These are phyloP conservation scores for Bryoerythrophyllum caledonicum DNA, from an alignment of 225 moss, liverwort and hornwort genomes.

Conservation along the genomic window DNA sequence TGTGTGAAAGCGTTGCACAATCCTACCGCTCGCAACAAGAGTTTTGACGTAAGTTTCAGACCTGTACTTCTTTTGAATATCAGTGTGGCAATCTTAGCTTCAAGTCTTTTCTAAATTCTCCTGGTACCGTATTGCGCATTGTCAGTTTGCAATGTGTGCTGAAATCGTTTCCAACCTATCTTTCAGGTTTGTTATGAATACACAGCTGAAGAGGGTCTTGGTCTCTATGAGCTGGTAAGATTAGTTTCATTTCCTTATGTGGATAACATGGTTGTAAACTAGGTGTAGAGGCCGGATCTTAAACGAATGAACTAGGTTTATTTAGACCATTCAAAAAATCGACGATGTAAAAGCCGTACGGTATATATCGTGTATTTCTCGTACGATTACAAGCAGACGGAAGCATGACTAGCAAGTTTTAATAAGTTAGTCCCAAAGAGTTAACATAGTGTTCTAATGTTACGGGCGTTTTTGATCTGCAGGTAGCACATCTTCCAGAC, in stretches of 20 bases:
- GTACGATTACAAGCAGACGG: no score
- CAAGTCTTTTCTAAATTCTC: background rate
- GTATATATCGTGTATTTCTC: no score
- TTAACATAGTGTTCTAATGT: background rate
- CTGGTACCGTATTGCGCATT: background rate
- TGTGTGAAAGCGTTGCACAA: slow-evolving; percentile 83
- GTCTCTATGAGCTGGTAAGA: slow-evolving; percentile 82
- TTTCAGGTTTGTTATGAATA: slow-evolving; percentile 84
- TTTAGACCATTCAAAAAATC: no score
- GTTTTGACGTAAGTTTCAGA: slow-evolving; percentile 73
- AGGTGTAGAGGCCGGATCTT: no score
- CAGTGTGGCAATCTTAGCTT: background rate
- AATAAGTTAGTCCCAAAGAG: no score
- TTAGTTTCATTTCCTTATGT: background rate
- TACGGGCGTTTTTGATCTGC: slow-evolving; percentile 3
- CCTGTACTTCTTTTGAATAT: background rate
- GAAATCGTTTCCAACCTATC: background rate
- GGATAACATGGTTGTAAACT: background rate
- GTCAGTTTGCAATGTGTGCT: background rate
- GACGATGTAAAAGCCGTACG: no score
- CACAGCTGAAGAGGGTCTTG: slow-evolving; percentile 63
- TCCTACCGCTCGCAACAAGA: slow-evolving; percentile 81
- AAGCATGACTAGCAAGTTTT: no score
- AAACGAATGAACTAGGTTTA: no score
- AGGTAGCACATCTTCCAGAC: slow-evolving; percentile 90